These are phyloP conservation scores for Butyriboletus loyo DNA, from an alignment of 768 basidiomycete species.

Conservation along the genomic window DNA sequence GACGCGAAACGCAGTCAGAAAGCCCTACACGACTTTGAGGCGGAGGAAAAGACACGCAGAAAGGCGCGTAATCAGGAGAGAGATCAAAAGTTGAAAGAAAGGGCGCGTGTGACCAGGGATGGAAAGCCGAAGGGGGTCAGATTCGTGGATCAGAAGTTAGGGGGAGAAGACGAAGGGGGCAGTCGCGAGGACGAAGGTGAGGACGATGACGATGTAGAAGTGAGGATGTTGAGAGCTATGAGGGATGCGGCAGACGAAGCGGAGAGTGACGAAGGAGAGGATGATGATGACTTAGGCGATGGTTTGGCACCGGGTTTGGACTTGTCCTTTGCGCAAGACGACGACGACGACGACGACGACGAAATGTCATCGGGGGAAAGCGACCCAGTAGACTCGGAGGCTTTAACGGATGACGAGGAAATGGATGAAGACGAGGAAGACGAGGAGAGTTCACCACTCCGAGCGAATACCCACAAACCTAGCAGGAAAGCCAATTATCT, in stretches of 20 bases:
- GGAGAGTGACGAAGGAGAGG: constrained; percentile 14
- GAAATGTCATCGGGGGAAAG: constrained; percentile 11
- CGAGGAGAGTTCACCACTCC: neutral
- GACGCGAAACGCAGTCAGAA: constrained; percentile 36
- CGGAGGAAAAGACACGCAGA: constrained; percentile 38
- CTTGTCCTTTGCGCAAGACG: constrained; percentile 12
- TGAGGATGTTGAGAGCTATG: constrained; percentile 30
- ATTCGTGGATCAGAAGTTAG: constrained; percentile 4
- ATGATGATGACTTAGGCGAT: constrained; percentile 16
- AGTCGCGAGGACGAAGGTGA: constrained; percentile 24
- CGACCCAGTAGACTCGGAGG: constrained; percentile 10
- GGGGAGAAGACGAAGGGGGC: constrained; percentile 23
- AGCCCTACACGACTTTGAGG: constrained; percentile 36
- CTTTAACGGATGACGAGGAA: constrained; percentile 18
- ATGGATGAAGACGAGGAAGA: constrained; percentile 14
- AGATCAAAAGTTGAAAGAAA: constrained; percentile 50
- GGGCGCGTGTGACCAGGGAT: constrained; percentile 31
- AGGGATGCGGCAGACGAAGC: constrained; percentile 25
- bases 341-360: constrained; percentile 11
- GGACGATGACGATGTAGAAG: constrained; percentile 22
- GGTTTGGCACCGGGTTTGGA: constrained; percentile 13
- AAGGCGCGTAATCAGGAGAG: constrained; percentile 46
- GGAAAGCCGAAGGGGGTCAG: constrained; percentile 13
- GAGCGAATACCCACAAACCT: neutral
- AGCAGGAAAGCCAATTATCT: constrained; percentile 50